phyloP scores from a whole-genome alignment of 345 rosid genomes.

The Murraya koenigii region DNA sequence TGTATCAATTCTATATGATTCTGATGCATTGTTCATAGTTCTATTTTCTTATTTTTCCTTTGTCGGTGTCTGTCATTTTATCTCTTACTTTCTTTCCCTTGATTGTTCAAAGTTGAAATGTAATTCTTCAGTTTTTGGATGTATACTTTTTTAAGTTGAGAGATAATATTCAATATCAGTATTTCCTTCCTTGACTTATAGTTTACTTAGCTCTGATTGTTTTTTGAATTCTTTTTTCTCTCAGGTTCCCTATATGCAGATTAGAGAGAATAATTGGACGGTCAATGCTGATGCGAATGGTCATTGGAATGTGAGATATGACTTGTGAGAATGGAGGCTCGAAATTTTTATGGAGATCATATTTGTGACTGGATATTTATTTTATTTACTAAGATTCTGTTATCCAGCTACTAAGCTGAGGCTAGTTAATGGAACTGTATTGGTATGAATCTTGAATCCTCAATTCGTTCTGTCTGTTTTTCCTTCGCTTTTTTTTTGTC shows the following conservation, averaged over 20 bases:
- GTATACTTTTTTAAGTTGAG: background rate
- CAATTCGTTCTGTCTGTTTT: background rate
- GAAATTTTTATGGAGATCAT: slow-evolving; percentile 15
- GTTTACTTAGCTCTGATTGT: slow-evolving; percentile 3
- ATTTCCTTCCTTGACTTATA: background rate
- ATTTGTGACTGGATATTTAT: background rate
- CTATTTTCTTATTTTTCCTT: background rate
- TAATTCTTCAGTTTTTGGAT: background rate
- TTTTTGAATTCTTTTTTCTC: slow-evolving; percentile 6
- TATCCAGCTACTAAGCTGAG: background rate
- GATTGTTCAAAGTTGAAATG: background rate
- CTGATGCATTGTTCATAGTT: background rate
- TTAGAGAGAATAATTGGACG: slow-evolving; percentile 92
- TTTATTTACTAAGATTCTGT: slow-evolving; percentile 6
- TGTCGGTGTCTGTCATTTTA: background rate
- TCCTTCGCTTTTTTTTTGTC: background rate
- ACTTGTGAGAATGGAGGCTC: slow-evolving; percentile 38
- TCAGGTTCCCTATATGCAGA: slow-evolving; percentile 85
- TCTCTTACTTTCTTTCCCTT: background rate
- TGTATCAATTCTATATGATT: background rate
- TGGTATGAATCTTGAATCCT: background rate
- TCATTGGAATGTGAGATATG: slow-evolving; percentile 75
- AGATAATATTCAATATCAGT: background rate
- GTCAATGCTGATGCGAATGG: slow-evolving; percentile 76
- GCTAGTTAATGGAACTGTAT: slow-evolving; percentile 1